A percentile compares a stretch with the other conserved stretches of the same genome.
Evolutionary conservation across 2,329 filamentous ascomycete genomes (phyloP).

Genomic region (Apiospora aurea): DNA sequence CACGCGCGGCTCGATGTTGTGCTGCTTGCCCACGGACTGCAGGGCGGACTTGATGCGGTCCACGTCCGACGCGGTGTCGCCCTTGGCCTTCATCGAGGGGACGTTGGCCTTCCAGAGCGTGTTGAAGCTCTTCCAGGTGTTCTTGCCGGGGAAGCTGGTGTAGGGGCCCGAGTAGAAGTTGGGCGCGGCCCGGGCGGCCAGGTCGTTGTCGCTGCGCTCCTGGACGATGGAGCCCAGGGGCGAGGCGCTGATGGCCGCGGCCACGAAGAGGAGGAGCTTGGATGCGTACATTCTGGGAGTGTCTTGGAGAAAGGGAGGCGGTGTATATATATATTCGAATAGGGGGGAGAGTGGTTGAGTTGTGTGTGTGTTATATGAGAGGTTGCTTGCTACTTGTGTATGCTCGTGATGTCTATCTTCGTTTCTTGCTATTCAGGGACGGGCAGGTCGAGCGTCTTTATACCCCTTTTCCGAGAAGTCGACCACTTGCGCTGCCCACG

Average conservation of each 20-base stretch:
- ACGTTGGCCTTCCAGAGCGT: conserved; percentile 46
- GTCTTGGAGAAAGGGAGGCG: neutral
- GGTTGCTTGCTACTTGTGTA: neutral
- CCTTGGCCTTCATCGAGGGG: conserved; percentile 40
- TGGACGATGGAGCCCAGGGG: neutral
- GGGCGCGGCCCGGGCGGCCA: neutral
- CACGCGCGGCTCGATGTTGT: conserved; percentile 45
- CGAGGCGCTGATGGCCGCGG: conserved; percentile 2
- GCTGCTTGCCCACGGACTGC: conserved; percentile 37
- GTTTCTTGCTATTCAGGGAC: neutral
- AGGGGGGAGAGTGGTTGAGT: neutral
- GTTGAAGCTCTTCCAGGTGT: conserved; percentile 43
- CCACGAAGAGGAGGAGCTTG: neutral
- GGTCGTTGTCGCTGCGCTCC: neutral
- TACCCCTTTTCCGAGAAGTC: neutral
- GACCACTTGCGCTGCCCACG: too few species aligned
- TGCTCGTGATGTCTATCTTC: neutral
- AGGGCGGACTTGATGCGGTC: conserved; percentile 44
- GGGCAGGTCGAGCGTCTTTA: neutral
- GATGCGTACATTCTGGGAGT: neutral
- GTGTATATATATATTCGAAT: neutral
- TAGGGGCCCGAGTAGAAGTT: conserved; percentile 36
- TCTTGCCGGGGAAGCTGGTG: conserved; percentile 42
- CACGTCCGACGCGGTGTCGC: conserved; percentile 42
- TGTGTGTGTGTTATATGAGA: neutral